phyloP scores from a whole-genome alignment of 2,329 filamentous ascomycete species.

The Hypoxylon sp. region DNA sequence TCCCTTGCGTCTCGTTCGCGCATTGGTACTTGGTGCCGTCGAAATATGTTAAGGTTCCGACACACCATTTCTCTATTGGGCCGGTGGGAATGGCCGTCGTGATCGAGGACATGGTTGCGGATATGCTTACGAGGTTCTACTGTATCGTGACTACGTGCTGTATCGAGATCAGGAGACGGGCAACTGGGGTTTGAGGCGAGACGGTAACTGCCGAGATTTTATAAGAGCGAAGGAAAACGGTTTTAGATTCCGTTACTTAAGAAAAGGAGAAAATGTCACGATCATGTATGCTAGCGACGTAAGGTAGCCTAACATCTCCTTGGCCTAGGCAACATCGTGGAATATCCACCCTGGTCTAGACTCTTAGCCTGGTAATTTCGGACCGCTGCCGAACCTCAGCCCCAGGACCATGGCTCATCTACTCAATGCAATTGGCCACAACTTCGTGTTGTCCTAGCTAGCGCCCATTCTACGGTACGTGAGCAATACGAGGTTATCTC shows the following conservation, averaged over 20 bases:
- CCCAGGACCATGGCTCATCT: conserved; percentile 13
- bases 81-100: conserved; percentile 37
- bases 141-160: conserved; percentile 1
- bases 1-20: conserved; percentile 25
- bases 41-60: not conserved
- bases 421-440: conserved; percentile 4
- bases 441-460: conserved; percentile 5
- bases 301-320: conserved; percentile 3
- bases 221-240: conserved; percentile 10
- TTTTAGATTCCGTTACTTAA: not conserved
- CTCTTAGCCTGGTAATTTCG: conserved; percentile 29
- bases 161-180: not conserved
- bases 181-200: not conserved
- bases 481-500: conserved; percentile 8
- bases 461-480: not conserved
- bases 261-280: conserved; percentile 4
- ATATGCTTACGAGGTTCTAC: conserved; percentile 1
- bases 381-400: conserved; percentile 18
- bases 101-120: conserved; percentile 35
- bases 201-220: not conserved
- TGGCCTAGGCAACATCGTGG: conserved; percentile 24
- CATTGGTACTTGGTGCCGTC: conserved; percentile 27
- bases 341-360: conserved; percentile 28
- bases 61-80: conserved; percentile 34
- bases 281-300: conserved; percentile 19